Evolutionary conservation across 1,139 yeast genomes (phyloP), one percentile per base, ranked within the genome.

Genomic region (Lodderomyces margitis): DNA sequence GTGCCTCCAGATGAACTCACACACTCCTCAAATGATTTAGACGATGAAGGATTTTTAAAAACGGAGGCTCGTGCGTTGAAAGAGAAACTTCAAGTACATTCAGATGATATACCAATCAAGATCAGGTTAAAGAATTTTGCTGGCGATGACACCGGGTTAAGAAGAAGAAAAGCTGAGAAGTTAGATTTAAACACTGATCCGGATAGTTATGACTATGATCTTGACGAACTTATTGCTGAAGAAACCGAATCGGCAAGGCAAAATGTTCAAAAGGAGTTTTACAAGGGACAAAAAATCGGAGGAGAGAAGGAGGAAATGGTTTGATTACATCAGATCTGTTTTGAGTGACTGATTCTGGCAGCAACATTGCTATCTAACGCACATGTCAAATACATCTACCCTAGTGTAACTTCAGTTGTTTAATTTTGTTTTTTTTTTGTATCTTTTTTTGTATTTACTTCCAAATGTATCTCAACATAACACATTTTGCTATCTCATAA

Each of bases 1-100:
- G 49, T 68, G 30, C 75, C 76, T 4, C 75, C 76, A 24, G 75
- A 70, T 50, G 71, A 66, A 43, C 55, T 54, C 12, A 47, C 49
- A 23, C 43, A 46, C 10, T 30, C 28, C 36, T 42, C 40, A 43
- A 46, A 36, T 5, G 34, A 31, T 1, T 36, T 44, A 21, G 42
- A 50, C 17, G 48, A 52, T 5, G 39, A 49, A 7, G 45, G 47
- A 3, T 40, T 43, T n/a, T 39, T 51, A n/a, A 51, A 46, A 31
- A 58, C 61, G 4, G 52, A 51, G n/a, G 56, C 65, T 8, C 47
- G 61, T n/a, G 67, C 59, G 12, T 45, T 66, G 32, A 61, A 61
- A 35, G 64, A 68, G 10, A 62, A 56, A 36, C 52, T 66, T 34
- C 58, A 62, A 25, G 57, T 70, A 21, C 68, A 74, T 3, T 49